These are phyloP conservation scores for Beauveria medogensis DNA, from an alignment of 2,329 filamentous ascomycete genomes.

Conservation along the genomic window DNA sequence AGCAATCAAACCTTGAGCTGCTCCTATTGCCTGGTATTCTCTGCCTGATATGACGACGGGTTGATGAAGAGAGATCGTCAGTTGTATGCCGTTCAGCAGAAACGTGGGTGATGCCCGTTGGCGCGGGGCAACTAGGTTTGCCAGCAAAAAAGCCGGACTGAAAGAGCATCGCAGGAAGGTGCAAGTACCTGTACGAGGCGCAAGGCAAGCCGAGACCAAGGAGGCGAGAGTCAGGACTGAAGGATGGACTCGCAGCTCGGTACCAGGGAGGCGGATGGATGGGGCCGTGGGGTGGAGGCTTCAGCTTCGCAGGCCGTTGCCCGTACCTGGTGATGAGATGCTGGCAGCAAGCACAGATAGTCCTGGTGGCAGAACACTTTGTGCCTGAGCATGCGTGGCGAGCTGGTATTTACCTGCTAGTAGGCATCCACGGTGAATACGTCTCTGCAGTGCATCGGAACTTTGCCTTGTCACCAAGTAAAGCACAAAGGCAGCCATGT, in stretches of 20 bases:
- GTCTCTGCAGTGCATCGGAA: neutral
- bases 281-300: neutral
- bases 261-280: neutral
- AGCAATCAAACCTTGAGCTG: neutral
- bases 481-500: too few species aligned
- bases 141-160: neutral
- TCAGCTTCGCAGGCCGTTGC: slow-evolving; percentile 1
- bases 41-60: neutral
- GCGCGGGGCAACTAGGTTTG: neutral
- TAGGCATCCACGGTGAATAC: neutral
- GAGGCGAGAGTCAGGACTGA: neutral
- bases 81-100: neutral
- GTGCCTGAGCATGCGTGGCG: neutral
- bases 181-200: neutral
- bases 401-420: neutral
- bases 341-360: neutral
- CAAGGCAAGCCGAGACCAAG: neutral
- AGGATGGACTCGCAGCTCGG: neutral
- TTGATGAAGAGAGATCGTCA: neutral
- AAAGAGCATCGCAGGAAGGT: neutral
- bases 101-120: neutral
- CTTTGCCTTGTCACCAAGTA: too few species aligned
- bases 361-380: too few species aligned
- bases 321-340: neutral
- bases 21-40: neutral